Conservation (phyloP, 176 grass and related monocot species). For the Juncus inflexus region DNA sequence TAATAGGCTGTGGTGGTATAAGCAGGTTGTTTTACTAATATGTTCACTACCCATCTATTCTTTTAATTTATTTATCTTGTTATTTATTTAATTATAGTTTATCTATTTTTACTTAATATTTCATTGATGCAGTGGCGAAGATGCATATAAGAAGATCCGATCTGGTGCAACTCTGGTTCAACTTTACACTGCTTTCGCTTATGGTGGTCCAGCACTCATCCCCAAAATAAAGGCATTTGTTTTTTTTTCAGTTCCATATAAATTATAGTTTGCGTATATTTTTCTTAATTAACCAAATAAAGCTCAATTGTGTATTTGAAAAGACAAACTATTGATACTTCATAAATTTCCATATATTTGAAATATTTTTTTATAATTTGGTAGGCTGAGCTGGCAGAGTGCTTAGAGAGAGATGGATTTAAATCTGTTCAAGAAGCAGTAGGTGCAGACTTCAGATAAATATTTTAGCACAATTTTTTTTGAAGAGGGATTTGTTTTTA, state of each 20-base stretch:
- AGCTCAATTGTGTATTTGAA: not conserved
- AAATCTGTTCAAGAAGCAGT: constrained; percentile 85
- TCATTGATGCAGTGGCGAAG: constrained; percentile 55
- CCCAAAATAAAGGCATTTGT: constrained; percentile 77
- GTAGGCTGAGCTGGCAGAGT: constrained; percentile 83
- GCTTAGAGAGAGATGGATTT: constrained; percentile 91
- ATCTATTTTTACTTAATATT: constrained; percentile 11
- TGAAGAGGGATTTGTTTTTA: not conserved
- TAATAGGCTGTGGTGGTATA: constrained; percentile 85
- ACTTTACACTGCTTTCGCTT: constrained; percentile 81
- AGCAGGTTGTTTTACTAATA: constrained; percentile 48
- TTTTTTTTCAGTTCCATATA: not conserved
- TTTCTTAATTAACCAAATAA: not conserved
- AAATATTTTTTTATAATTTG: constrained; percentile 14
- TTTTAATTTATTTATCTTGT: too few species aligned
- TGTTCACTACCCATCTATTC: not conserved
- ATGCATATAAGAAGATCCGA: constrained; percentile 97
- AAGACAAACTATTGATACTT: constrained; percentile 3
- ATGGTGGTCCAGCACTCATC: constrained; percentile 83
- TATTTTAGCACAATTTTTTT: constrained; percentile 17
- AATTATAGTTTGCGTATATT: not conserved
- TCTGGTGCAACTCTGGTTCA: constrained; percentile 91
- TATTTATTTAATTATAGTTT: not conserved
- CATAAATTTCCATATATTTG: not conserved
- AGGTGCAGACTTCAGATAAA: constrained; percentile 60